A percentile compares a stretch with the other conserved stretches of the same genome.
Evolutionary conservation across 1,139 yeast species (phyloP).

Genomic region (Protomyces macrosporus): DNA sequence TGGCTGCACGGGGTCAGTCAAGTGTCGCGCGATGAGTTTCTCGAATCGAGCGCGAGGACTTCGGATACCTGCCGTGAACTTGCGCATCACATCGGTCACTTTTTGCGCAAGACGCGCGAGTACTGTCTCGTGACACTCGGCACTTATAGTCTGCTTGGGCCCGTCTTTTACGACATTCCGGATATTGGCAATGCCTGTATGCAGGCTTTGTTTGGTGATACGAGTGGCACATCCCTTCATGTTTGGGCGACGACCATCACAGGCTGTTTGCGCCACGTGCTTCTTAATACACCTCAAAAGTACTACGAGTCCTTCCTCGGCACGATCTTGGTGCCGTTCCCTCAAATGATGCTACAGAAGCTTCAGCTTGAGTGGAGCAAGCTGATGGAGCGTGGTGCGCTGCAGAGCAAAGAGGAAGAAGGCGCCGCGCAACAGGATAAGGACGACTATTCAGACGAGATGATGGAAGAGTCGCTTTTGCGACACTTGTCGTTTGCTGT

Average conservation of each 20-base stretch:
- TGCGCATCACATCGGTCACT: slow-evolving; percentile 98
- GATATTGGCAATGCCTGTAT: slow-evolving; percentile 68
- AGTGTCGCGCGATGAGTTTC: slow-evolving; percentile 88
- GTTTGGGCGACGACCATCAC: slow-evolving; percentile 97
- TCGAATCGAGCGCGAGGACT: slow-evolving; percentile 90
- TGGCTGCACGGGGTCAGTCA: slow-evolving; percentile 98
- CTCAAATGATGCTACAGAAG: slow-evolving; percentile 65
- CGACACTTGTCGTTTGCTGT: slow-evolving; percentile 90
- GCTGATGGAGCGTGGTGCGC: slow-evolving; percentile 30
- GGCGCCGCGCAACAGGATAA: slow-evolving; percentile 58
- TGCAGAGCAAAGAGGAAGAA: slow-evolving; percentile 28
- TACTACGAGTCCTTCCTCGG: slow-evolving; percentile 65
- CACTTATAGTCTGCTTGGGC: slow-evolving; percentile 84
- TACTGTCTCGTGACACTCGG: slow-evolving; percentile 81
- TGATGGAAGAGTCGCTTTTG: slow-evolving; percentile 94
- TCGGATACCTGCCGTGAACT: slow-evolving; percentile 89
- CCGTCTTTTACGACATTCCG: slow-evolving; percentile 80
- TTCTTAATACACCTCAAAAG: slow-evolving; percentile 78
- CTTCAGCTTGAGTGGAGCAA: slow-evolving; percentile 69
- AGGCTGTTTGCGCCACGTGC: slow-evolving; percentile 75
- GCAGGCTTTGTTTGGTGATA: slow-evolving; percentile 82
- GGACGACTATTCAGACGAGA: slow-evolving; percentile 86
- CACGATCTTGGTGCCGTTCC: slow-evolving; percentile 69
- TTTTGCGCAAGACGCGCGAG: slow-evolving; percentile 89
- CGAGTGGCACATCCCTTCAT: slow-evolving; percentile 82